Conservation (phyloP, 345 rosid genomes). For the Brassica juncea region DNA sequence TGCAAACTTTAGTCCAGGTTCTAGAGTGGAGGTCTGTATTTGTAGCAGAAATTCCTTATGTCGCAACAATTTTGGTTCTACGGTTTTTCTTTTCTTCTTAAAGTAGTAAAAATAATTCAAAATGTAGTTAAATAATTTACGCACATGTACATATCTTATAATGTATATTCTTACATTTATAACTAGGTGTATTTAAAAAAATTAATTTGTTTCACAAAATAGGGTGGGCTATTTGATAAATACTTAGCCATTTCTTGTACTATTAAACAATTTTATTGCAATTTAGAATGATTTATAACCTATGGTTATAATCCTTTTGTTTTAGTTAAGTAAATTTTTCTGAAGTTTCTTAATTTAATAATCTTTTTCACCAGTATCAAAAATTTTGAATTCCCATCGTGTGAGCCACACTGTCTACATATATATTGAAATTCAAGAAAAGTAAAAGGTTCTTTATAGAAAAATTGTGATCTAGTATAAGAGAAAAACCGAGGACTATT, state of each 20-base stretch:
- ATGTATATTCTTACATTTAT: too few relatives aligned
- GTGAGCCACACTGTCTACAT: too few relatives aligned
- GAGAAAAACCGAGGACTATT: neutral
- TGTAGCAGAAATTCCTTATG: neutral
- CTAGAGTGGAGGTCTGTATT: neutral
- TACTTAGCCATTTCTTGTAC: too few relatives aligned
- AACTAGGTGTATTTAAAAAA: neutral
- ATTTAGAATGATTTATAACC: neutral
- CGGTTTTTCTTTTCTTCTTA: too few relatives aligned
- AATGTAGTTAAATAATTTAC: too few relatives aligned
- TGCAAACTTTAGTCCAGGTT: constrained; percentile 32
- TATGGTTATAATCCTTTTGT: neutral
- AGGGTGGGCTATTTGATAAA: neutral
- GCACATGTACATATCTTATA: neutral
- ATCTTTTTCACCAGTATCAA: neutral
- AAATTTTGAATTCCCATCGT: neutral
- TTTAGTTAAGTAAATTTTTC: neutral
- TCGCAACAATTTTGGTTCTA: neutral
- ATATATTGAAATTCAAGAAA: too few relatives aligned
- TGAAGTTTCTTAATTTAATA: neutral
- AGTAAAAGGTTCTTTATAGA: too few relatives aligned
- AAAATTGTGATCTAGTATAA: neutral
- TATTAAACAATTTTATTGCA: neutral
- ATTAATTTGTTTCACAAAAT: neutral
- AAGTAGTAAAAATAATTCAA: too few relatives aligned